phyloP scores from a whole-genome alignment of 2,329 filamentous ascomycete species.

The Aspergillus melleus region DNA sequence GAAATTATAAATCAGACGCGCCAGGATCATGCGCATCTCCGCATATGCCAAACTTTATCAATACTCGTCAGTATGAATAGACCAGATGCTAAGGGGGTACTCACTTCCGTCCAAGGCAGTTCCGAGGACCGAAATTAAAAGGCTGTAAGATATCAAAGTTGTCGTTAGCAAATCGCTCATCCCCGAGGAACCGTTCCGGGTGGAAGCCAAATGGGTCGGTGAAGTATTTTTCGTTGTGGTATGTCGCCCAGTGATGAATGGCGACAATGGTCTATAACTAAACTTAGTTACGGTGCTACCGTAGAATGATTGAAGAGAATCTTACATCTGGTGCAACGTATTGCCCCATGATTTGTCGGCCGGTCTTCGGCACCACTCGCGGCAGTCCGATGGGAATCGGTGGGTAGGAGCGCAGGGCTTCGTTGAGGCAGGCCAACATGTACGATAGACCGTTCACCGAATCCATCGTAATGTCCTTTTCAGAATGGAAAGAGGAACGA shows the following conservation, averaged over 20 bases:
- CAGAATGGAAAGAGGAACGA: conserved; percentile 26
- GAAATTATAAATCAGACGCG: conserved; percentile 50
- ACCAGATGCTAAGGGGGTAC: neutral
- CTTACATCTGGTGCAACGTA: conserved; percentile 24
- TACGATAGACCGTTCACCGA: conserved; percentile 33
- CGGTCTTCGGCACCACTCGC: conserved; percentile 19
- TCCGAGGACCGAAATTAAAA: conserved; percentile 3
- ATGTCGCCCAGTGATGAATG: conserved; percentile 46
- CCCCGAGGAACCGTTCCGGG: conserved; percentile 48
- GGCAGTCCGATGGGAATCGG: conserved; percentile 25
- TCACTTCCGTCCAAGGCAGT: conserved; percentile 5
- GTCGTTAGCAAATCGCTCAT: conserved; percentile 8
- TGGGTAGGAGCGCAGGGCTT: conserved; percentile 43
- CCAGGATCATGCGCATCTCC: conserved; percentile 51
- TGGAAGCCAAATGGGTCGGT: conserved; percentile 44
- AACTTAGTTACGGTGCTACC: neutral
- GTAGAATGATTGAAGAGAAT: neutral
- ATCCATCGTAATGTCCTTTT: conserved; percentile 38
- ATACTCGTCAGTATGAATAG: neutral
- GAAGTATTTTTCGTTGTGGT: conserved; percentile 46
- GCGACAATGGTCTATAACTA: conserved; percentile 40
- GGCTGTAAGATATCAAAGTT: conserved; percentile 1
- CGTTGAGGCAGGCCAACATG: conserved; percentile 41
- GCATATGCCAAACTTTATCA: conserved; percentile 46
- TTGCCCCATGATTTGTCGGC: conserved; percentile 19